Conservation (phyloP, 2,329 filamentous ascomycete genomes). For the Venturia nashicola region DNA sequence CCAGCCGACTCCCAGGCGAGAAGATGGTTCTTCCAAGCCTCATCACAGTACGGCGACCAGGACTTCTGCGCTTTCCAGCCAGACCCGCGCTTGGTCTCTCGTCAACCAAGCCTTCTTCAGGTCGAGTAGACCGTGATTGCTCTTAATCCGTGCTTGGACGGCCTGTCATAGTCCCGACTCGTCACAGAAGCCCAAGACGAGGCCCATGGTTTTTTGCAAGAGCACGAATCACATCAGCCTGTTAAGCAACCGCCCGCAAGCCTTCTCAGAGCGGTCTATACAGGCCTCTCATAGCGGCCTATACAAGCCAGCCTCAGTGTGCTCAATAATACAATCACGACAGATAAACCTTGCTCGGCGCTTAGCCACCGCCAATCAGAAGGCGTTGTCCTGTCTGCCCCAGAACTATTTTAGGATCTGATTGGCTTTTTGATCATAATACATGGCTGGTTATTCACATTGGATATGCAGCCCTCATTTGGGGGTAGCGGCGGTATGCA, state of each 20-base stretch:
- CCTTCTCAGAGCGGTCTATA: background rate
- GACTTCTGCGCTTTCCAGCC: background rate
- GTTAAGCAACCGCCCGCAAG: background rate
- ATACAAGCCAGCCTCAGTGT: background rate
- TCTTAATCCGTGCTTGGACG: background rate
- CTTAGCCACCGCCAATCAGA: background rate
- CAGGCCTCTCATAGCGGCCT: background rate
- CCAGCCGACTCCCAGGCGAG: background rate
- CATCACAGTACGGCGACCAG: background rate
- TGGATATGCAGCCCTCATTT: no score
- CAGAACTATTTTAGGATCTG: background rate
- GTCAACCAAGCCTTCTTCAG: background rate
- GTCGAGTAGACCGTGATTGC: background rate
- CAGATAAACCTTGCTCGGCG: background rate
- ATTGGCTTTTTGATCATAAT: background rate
- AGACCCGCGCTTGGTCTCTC: background rate
- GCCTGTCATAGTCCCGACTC: background rate
- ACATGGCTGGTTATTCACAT: background rate
- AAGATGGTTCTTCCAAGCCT: background rate
- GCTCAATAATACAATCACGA: background rate
- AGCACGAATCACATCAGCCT: background rate
- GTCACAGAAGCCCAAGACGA: background rate
- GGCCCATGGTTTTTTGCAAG: background rate
- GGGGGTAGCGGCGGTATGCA: background rate
- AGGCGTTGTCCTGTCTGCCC: background rate